Evolutionary conservation across 1,284 basidiomycete genomes (phyloP).

Genomic region (Chalciporus piperatoides): DNA sequence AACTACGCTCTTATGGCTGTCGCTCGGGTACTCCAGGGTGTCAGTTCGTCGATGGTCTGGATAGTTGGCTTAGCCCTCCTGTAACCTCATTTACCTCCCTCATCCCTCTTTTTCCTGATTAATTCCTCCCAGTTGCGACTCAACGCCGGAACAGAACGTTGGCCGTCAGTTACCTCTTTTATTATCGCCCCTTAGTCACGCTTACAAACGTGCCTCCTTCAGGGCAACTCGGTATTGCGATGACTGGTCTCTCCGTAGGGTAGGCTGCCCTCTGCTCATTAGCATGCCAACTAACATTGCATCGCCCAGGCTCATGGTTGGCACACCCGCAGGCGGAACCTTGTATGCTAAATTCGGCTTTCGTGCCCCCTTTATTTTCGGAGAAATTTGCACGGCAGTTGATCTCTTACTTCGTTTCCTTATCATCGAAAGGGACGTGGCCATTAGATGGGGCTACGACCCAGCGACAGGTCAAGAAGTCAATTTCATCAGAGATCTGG

Average conservation of each 20-base stretch:
- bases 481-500: slow-evolving; percentile 3
- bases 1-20: slow-evolving; percentile 69
- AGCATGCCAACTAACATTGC: slow-evolving; percentile 9
- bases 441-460: slow-evolving; percentile 51
- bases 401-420: slow-evolving; percentile 63
- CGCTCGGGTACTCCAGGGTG: slow-evolving; percentile 68
- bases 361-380: slow-evolving; percentile 72
- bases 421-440: slow-evolving; percentile 61
- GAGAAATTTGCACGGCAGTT: slow-evolving; percentile 52
- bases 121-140: slow-evolving; percentile 54
- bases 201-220: slow-evolving; percentile 8
- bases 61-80: slow-evolving; percentile 69
- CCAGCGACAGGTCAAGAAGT: slow-evolving; percentile 32
- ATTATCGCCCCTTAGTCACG: not conserved
- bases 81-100: slow-evolving; percentile 37
- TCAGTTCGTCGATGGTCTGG: slow-evolving; percentile 74
- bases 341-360: slow-evolving; percentile 68
- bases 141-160: slow-evolving; percentile 52
- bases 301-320: slow-evolving; percentile 42
- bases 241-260: slow-evolving; percentile 69
- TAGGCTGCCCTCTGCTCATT: slow-evolving; percentile 23
- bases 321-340: slow-evolving; percentile 68
- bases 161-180: slow-evolving; percentile 50
- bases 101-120: slow-evolving; percentile 9
- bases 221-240: slow-evolving; percentile 73